Evolutionary conservation across 768 basidiomycete genomes (phyloP).

Genomic region (Pleurotus citrinopileatus): DNA sequence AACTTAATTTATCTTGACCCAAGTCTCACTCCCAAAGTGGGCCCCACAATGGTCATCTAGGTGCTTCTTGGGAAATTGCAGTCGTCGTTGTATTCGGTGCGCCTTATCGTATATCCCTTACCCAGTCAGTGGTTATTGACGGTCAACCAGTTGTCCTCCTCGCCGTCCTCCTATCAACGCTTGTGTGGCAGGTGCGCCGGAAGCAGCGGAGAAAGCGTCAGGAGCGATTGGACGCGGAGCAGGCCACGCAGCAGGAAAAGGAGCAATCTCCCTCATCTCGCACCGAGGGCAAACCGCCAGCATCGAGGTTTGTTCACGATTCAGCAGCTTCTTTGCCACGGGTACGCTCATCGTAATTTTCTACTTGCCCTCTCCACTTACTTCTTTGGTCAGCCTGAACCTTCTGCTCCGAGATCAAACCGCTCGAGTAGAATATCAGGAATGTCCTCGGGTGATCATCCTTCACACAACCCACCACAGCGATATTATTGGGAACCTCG

Average conservation of each 20-base stretch:
- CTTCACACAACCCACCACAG: slow-evolving; percentile 13
- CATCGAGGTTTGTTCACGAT: not conserved
- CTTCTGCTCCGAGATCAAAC: slow-evolving; percentile 4
- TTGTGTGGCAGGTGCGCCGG: slow-evolving; percentile 15
- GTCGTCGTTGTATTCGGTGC: slow-evolving; percentile 22
- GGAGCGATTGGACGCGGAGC: slow-evolving; percentile 7
- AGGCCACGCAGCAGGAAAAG: not conserved
- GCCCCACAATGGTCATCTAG: slow-evolving; percentile 18
- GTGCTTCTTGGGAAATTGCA: slow-evolving; percentile 25
- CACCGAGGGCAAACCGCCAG: slow-evolving; percentile 26
- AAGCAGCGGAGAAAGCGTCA: slow-evolving; percentile 12
- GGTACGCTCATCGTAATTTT: not conserved
- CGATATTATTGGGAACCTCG: slow-evolving; percentile 16
- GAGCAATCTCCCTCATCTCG: not conserved
- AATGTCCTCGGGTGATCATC: slow-evolving; percentile 1
- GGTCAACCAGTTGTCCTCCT: slow-evolving; percentile 16
- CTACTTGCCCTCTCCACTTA: not conserved
- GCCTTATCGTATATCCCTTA: not conserved
- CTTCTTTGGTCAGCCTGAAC: slow-evolving; percentile 7
- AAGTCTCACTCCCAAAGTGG: not conserved
- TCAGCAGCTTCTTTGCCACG: not conserved
- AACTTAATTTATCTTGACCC: not conserved
- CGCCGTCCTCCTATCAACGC: slow-evolving; percentile 16
- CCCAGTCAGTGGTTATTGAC: not conserved
- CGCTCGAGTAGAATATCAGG: slow-evolving; percentile 10